Evolutionary conservation across 1,284 basidiomycete genomes (phyloP).

Genomic region (Irpex sp.): DNA sequence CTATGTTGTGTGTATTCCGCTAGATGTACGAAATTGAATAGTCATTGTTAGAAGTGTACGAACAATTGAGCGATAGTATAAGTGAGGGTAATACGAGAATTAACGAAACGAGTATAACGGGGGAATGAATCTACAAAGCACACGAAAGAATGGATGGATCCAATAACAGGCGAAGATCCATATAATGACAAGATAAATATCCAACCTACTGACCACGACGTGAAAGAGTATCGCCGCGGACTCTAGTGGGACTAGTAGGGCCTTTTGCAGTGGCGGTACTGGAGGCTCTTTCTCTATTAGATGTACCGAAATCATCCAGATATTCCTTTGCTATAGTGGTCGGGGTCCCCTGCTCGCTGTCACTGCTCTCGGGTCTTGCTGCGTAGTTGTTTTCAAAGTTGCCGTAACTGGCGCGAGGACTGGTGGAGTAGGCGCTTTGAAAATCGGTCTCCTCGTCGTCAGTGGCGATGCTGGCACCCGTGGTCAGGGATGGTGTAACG

Average conservation of each 20-base stretch:
- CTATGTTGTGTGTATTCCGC: constrained; percentile 14
- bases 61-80: neutral
- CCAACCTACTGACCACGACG: constrained; percentile 2
- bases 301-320: constrained; percentile 20
- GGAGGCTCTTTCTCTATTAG: constrained; percentile 23
- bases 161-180: constrained; percentile 10
- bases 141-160: constrained; percentile 10
- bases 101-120: constrained; percentile 7
- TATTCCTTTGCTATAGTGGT: constrained; percentile 17
- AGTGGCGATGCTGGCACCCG: constrained; percentile 42
- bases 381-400: constrained; percentile 23
- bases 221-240: constrained; percentile 22
- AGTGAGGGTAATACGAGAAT: neutral
- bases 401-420: constrained; percentile 63
- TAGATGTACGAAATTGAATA: constrained; percentile 10
- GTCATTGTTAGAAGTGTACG: neutral
- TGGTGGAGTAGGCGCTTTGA: constrained; percentile 77
- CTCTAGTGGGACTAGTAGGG: constrained; percentile 14
- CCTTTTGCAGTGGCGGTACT: constrained; percentile 29
- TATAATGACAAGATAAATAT: constrained; percentile 21
- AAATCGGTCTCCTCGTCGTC: constrained; percentile 84
- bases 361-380: constrained; percentile 17
- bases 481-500: constrained; percentile 38
- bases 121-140: constrained; percentile 5
- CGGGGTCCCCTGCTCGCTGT: constrained; percentile 24